A percentile compares a stretch with the other conserved stretches of the same genome.
phyloP scores from a whole-genome alignment of 129 eudicot genomes.

The Centrapalus pauciflorus region DNA sequence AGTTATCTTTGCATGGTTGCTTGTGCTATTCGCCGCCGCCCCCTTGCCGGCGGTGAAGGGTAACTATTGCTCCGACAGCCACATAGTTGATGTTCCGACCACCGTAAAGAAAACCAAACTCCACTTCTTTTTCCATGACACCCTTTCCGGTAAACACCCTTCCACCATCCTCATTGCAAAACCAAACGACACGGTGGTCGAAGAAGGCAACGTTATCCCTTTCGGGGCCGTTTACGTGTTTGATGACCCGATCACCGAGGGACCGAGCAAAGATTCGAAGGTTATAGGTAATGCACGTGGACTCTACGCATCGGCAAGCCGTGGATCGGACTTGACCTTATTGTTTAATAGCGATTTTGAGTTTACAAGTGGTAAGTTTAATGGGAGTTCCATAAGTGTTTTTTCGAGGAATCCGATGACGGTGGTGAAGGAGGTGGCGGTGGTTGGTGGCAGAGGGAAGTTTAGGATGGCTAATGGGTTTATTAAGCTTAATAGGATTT shows the following conservation, averaged over 20 bases:
- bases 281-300: constrained; percentile 48
- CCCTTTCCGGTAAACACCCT: constrained; percentile 29
- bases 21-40: constrained; percentile 8
- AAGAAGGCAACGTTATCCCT: constrained; percentile 5
- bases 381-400: constrained; percentile 48
- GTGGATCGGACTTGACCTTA: constrained; percentile 28
- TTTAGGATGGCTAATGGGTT: constrained; percentile 49
- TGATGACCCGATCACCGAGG: constrained; percentile 38
- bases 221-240: constrained; percentile 32
- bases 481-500: constrained; percentile 10
- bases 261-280: constrained; percentile 19
- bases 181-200: constrained; percentile 13
- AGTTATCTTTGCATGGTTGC: background rate
- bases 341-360: constrained; percentile 37
- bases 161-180: constrained; percentile 23
- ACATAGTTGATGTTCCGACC: constrained; percentile 9
- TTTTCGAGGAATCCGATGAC: constrained; percentile 41
- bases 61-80: constrained; percentile 25
- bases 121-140: constrained; percentile 39
- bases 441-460: constrained; percentile 55
- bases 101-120: constrained; percentile 26
- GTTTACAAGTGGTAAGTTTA: constrained; percentile 41
- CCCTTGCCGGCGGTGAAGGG: constrained; percentile 7
- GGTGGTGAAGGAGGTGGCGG: constrained; percentile 41
- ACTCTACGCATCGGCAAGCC: constrained; percentile 32